These are phyloP conservation scores for Vicia faba DNA, from an alignment of 306 rosid species.

Conservation along the genomic window DNA sequence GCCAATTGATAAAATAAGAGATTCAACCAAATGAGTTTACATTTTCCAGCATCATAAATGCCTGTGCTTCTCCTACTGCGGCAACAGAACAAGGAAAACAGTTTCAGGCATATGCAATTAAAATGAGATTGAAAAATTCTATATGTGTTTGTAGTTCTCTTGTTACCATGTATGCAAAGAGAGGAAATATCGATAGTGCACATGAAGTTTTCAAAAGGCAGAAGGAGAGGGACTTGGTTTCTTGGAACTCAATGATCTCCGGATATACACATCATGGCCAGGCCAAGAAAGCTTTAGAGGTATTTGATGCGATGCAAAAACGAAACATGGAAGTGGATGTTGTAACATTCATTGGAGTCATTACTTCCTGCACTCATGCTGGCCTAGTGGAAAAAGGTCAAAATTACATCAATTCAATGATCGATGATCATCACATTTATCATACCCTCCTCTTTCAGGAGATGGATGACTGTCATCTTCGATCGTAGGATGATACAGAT, in stretches of 20 bases:
- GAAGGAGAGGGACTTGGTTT: conserved; percentile 80
- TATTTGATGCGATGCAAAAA: conserved; percentile 67
- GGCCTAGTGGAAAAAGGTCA: conserved; percentile 83
- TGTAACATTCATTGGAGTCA: conserved; percentile 77
- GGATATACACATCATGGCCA: conserved; percentile 91
- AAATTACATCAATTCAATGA: conserved; percentile 63
- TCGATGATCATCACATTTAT: conserved; percentile 50
- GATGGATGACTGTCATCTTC: too few relatives aligned
- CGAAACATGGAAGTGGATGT: conserved; percentile 61
- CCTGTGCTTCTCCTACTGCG: conserved; percentile 72
- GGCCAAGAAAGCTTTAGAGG: conserved; percentile 70
- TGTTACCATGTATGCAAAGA: conserved; percentile 92
- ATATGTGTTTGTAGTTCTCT: conserved; percentile 87
- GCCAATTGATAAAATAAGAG: conserved; percentile 60
- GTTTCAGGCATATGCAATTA: conserved; percentile 71
- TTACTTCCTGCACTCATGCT: conserved; percentile 84
- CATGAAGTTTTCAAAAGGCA: conserved; percentile 82
- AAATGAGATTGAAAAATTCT: conserved; percentile 57
- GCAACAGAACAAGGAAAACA: conserved; percentile 86
- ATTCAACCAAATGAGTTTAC: conserved; percentile 77
- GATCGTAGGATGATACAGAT: too few relatives aligned
- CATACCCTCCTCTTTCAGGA: too few relatives aligned
- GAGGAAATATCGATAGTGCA: conserved; percentile 85
- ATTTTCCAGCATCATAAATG: conserved; percentile 75
- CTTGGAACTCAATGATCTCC: conserved; percentile 94